Evolutionary conservation across 164 flowering plant species (phyloP).

Genomic region (Tetracentron sinense): DNA sequence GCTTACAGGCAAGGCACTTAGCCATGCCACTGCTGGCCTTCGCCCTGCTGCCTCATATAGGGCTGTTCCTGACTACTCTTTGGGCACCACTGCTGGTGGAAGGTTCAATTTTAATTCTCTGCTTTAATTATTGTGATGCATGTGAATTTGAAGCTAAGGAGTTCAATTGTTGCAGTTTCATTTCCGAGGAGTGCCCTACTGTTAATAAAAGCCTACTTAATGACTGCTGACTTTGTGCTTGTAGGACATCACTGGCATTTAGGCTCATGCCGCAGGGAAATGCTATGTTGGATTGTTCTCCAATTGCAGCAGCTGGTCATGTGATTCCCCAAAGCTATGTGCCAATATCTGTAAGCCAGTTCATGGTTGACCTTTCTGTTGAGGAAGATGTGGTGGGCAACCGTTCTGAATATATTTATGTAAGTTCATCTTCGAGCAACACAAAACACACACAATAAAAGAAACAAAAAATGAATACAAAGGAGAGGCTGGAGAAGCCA

Average conservation of each 20-base stretch:
- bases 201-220: neutral
- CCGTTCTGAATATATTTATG: constrained; percentile 45
- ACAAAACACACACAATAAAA: too few species aligned
- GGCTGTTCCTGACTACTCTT: constrained; percentile 44
- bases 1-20: constrained; percentile 85
- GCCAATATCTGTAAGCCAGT: constrained; percentile 89
- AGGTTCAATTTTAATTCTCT: constrained; percentile 37
- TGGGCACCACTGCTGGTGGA: constrained; percentile 42
- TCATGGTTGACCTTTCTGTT: constrained; percentile 89
- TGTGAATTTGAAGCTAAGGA: neutral
- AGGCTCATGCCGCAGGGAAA: constrained; percentile 91
- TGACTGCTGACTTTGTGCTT: constrained; percentile 19
- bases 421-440: constrained; percentile 45
- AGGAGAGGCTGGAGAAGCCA: too few species aligned
- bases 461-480: neutral
- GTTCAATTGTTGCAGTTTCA: constrained; percentile 7
- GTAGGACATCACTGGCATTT: constrained; percentile 81
- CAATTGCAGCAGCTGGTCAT: constrained; percentile 89
- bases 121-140: neutral
- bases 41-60: constrained; percentile 80
- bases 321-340: constrained; percentile 86
- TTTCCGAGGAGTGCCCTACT: neutral
- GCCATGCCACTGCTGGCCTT: constrained; percentile 96
- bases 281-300: constrained; percentile 89
- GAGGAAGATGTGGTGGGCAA: constrained; percentile 66